These are phyloP conservation scores for Syncephalis fuscata DNA, from an alignment of 371 early-diverging fungal species.

Conservation along the genomic window DNA sequence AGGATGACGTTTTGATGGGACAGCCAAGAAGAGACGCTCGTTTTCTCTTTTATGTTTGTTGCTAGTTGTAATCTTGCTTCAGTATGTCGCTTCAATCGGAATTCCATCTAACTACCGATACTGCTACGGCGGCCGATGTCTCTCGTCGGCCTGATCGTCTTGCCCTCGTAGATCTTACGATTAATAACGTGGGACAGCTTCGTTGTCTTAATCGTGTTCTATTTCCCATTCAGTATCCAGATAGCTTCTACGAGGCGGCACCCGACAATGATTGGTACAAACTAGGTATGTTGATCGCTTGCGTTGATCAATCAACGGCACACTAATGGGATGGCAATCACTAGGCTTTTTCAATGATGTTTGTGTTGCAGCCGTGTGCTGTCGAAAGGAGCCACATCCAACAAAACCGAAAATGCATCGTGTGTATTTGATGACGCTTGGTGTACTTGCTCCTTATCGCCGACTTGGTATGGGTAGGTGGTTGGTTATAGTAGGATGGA, in stretches of 20 bases:
- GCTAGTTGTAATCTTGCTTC: too few species aligned
- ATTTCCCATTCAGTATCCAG: constrained; percentile 76
- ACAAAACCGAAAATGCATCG: constrained; percentile 14
- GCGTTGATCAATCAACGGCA: background rate
- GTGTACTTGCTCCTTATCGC: constrained; percentile 78
- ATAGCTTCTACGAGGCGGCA: constrained; percentile 63
- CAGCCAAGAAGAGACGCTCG: too few species aligned
- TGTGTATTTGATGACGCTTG: constrained; percentile 90
- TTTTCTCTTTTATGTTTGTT: too few species aligned
- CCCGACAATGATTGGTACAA: constrained; percentile 48
- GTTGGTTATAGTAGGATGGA: background rate
- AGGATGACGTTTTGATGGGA: too few species aligned
- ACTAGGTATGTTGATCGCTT: constrained; percentile 25
- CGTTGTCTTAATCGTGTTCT: constrained; percentile 58
- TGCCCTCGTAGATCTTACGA: constrained; percentile 43
- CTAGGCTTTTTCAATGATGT: constrained; percentile 51
- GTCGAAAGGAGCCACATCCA: constrained; percentile 40
- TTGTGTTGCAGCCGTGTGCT: constrained; percentile 81
- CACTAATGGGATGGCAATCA: background rate
- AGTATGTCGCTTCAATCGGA: too few species aligned
- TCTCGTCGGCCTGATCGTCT: background rate
- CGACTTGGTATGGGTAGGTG: constrained; percentile 58
- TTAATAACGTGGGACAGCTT: constrained; percentile 49
- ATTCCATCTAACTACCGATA: too few species aligned
- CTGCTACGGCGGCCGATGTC: too few species aligned